These are phyloP conservation scores for Fusarium falciforme DNA, from an alignment of 2,329 filamentous ascomycete species.

Conservation along the genomic window DNA sequence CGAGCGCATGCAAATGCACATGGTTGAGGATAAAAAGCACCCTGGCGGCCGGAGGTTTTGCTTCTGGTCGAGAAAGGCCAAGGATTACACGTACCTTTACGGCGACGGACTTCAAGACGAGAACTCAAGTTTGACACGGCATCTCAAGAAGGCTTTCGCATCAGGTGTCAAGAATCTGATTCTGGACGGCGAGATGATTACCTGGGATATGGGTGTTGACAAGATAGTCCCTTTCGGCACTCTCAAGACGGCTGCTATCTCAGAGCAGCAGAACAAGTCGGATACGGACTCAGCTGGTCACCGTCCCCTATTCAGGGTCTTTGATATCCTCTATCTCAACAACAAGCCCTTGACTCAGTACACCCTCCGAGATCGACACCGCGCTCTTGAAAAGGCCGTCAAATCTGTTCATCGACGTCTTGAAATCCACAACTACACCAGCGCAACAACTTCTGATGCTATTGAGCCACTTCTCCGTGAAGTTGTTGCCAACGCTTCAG, in stretches of 20 bases:
- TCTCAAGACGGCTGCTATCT: conserved; percentile 88
- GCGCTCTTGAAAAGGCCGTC: conserved; percentile 79
- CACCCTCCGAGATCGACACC: conserved; percentile 82
- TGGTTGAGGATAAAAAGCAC: conserved; percentile 75
- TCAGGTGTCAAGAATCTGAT: conserved; percentile 86
- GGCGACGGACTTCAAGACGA: conserved; percentile 80
- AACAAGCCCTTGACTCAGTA: conserved; percentile 83
- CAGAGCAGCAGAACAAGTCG: conserved; percentile 74
- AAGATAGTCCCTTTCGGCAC: conserved; percentile 91
- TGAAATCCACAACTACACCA: conserved; percentile 81
- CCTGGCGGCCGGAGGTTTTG: conserved; percentile 79
- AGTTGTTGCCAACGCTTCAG: conserved; percentile 87
- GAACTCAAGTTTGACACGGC: conserved; percentile 81
- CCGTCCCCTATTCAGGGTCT: conserved; percentile 84
- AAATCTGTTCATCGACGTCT: conserved; percentile 78
- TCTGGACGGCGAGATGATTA: conserved; percentile 98
- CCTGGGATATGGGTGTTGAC: conserved; percentile 90
- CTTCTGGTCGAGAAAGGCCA: conserved; percentile 97
- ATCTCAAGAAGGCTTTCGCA: conserved; percentile 82
- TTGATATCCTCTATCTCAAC: conserved; percentile 93
- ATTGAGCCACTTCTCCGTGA: conserved; percentile 84
- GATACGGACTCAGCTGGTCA: conserved; percentile 62
- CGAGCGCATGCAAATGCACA: conserved; percentile 96
- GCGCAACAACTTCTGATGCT: conserved; percentile 73
- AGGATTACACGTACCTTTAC: conserved; percentile 96